Conservation (phyloP, 495 filamentous ascomycete species). For the Cetradonia linearis region DNA sequence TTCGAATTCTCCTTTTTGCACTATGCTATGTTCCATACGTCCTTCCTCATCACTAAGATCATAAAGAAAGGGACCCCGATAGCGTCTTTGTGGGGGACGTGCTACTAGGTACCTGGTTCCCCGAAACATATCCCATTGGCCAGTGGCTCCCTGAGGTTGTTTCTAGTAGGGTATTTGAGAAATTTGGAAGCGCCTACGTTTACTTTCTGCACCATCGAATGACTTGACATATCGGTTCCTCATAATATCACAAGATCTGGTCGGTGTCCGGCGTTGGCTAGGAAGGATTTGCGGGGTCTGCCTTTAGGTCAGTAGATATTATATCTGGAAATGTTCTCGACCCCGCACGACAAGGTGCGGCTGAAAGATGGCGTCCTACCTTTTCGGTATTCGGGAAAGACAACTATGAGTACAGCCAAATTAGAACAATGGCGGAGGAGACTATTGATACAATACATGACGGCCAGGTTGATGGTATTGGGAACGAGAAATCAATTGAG, state of each 20-base stretch:
- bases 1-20: neutral
- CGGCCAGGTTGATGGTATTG: neutral
- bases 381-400: too few species aligned
- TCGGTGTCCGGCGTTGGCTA: neutral
- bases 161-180: too few species aligned
- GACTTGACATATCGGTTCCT: neutral
- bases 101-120: neutral
- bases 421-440: neutral
- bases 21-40: neutral
- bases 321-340: neutral
- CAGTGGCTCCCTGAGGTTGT: neutral
- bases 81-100: neutral
- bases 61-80: neutral
- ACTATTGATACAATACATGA: neutral
- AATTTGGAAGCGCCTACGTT: neutral
- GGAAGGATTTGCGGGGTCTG: neutral
- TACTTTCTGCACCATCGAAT: neutral
- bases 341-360: neutral
- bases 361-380: neutral
- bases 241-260: too few species aligned
- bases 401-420: neutral
- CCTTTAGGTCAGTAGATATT: neutral
- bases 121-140: neutral
- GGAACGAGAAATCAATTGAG: neutral
- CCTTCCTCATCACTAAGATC: neutral